Percentiles rank a stretch among this genome's conserved stretches.
These are phyloP conservation scores for Ministeria vibrans DNA, from an alignment of 78 protist species.

Conservation along the genomic window DNA sequence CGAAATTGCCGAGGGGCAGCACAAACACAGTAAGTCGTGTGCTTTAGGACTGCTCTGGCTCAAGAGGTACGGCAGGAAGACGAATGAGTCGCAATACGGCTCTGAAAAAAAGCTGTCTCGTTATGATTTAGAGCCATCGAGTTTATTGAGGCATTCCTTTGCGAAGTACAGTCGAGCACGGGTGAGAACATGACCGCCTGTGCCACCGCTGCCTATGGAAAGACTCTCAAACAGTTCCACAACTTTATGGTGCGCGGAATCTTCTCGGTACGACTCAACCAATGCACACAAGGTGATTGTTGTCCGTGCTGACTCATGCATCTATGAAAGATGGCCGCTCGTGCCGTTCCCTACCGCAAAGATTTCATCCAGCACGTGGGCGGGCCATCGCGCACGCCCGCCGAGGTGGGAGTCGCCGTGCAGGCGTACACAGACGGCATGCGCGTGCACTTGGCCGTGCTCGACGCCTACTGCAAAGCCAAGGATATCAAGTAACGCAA, in stretches of 20 bases:
- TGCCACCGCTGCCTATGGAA: background rate
- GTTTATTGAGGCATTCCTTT: background rate
- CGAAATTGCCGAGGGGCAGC: background rate
- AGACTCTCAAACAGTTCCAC: background rate
- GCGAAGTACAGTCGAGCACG: background rate
- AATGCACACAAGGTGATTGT: too few species aligned
- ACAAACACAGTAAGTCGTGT: background rate
- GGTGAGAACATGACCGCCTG: background rate
- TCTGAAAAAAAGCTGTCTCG: background rate
- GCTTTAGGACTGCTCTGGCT: background rate
- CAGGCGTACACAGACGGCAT: too few species aligned
- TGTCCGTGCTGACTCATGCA: too few species aligned
- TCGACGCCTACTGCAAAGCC: too few species aligned
- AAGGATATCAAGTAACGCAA: too few species aligned
- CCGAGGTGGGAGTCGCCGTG: too few species aligned
- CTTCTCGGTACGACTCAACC: conserved; percentile 2
- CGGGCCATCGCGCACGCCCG: too few species aligned
- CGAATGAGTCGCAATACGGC: background rate
- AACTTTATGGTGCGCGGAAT: background rate
- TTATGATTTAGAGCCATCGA: background rate
- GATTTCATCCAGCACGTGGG: too few species aligned
- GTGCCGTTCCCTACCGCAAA: too few species aligned
- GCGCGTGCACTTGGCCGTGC: too few species aligned
- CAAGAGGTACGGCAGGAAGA: background rate
- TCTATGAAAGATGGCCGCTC: too few species aligned